Conservation (phyloP, 495 filamentous ascomycete genomes). For the Xylaria intraflava region DNA sequence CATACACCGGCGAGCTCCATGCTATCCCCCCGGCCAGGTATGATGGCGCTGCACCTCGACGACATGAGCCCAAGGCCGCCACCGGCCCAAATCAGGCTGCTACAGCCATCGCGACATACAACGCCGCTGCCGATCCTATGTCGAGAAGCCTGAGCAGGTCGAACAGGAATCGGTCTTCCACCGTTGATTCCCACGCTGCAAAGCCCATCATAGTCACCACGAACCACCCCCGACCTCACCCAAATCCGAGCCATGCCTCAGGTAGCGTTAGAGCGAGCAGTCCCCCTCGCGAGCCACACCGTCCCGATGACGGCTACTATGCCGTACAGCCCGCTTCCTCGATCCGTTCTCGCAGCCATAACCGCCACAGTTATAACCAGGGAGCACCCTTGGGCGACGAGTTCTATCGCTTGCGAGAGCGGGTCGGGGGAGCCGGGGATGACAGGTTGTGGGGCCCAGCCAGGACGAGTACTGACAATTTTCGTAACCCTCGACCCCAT, state of each 20-base stretch:
- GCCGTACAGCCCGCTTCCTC: constrained; percentile 43
- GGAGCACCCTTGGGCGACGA: constrained; percentile 39
- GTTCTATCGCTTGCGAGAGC: constrained; percentile 36
- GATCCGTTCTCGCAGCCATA: constrained; percentile 30
- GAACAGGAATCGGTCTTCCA: constrained; percentile 33
- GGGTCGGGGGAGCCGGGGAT: constrained; percentile 26
- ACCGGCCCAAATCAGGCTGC: constrained; percentile 15
- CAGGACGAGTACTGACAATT: constrained; percentile 29
- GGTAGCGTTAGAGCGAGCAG: constrained; percentile 33
- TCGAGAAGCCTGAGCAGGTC: constrained; percentile 32
- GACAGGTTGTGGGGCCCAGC: constrained; percentile 27
- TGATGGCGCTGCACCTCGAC: constrained; percentile 26
- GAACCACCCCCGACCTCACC: constrained; percentile 22
- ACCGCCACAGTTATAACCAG: constrained; percentile 25
- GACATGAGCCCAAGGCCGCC: constrained; percentile 21
- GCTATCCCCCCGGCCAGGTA: constrained; percentile 34
- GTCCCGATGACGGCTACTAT: constrained; percentile 44
- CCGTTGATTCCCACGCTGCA: constrained; percentile 29
- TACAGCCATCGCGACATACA: constrained; percentile 41
- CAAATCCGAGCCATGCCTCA: constrained; percentile 19
- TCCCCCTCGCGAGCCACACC: constrained; percentile 43
- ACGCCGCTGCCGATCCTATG: constrained; percentile 40
- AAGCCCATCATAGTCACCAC: constrained; percentile 47
- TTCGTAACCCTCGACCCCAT: constrained; percentile 30
- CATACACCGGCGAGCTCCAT: constrained; percentile 38